Percentiles rank a stretch among this genome's conserved stretches.
Conservation (phyloP, 2,329 filamentous ascomycete genomes). For the Fusarium xylarioides region DNA sequence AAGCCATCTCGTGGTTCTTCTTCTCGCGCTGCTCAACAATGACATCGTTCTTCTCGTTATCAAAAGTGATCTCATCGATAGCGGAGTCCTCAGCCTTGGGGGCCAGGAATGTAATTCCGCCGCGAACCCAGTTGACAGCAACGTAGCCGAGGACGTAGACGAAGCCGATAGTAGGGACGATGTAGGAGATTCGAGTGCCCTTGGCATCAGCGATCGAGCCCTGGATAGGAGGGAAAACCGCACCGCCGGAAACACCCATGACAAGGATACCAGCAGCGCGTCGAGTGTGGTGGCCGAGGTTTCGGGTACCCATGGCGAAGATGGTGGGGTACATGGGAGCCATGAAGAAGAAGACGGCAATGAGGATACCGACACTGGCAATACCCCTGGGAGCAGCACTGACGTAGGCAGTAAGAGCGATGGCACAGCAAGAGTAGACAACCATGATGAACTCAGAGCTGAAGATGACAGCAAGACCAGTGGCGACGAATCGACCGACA, state of each 20-base stretch:
- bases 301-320: constrained; percentile 78
- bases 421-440: constrained; percentile 70
- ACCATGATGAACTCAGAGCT: constrained; percentile 73
- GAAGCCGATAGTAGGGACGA: constrained; percentile 38
- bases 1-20: constrained; percentile 30
- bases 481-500: constrained; percentile 72
- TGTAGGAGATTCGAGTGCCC: constrained; percentile 36
- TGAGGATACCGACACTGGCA: constrained; percentile 69
- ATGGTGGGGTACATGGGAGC: constrained; percentile 84
- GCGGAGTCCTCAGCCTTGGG: constrained; percentile 9
- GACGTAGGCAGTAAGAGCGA: constrained; percentile 66
- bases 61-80: neutral
- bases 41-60: constrained; percentile 19
- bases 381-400: constrained; percentile 53
- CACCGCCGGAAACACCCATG: constrained; percentile 74
- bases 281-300: constrained; percentile 79
- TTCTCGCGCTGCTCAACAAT: constrained; percentile 35
- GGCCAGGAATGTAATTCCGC: constrained; percentile 24
- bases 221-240: constrained; percentile 46
- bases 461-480: constrained; percentile 70
- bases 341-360: constrained; percentile 79
- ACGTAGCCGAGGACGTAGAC: constrained; percentile 39
- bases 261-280: constrained; percentile 77
- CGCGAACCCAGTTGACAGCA: constrained; percentile 27
- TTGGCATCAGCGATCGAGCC: constrained; percentile 36